A percentile compares a stretch with the other conserved stretches of the same genome.
These are phyloP conservation scores for Botrytis pseudocinerea DNA, from an alignment of 2,329 filamentous ascomycete species.

Conservation along the genomic window DNA sequence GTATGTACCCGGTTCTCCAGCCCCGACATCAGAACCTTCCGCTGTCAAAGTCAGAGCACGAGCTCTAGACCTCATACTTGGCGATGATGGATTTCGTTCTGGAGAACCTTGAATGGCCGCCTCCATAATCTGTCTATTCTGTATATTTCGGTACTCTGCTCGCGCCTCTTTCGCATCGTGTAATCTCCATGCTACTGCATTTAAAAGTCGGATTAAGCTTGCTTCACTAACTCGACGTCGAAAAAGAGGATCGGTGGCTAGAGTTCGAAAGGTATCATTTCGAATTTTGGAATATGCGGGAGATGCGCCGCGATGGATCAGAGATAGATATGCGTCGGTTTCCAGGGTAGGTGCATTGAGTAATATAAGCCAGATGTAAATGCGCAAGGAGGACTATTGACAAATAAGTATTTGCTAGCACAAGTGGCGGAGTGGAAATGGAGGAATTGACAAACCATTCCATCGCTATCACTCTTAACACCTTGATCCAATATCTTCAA, in stretches of 20 bases:
- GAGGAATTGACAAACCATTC: constrained; percentile 62
- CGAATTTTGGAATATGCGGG: constrained; percentile 96
- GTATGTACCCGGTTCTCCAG: constrained; percentile 75
- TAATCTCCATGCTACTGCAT: constrained; percentile 91
- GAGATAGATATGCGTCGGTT: constrained; percentile 83
- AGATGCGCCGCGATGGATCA: constrained; percentile 90
- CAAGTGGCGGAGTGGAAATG: constrained; percentile 4
- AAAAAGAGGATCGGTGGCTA: constrained; percentile 97
- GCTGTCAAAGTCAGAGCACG: constrained; percentile 61
- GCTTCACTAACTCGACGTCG: constrained; percentile 93
- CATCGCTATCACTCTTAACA: constrained; percentile 74
- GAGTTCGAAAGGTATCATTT: constrained; percentile 95
- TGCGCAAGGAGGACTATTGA: constrained; percentile 78
- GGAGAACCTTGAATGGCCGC: constrained; percentile 38
- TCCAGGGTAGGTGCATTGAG: constrained; percentile 82
- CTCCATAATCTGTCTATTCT: constrained; percentile 29
- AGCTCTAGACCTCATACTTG: constrained; percentile 46
- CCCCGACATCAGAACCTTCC: constrained; percentile 62
- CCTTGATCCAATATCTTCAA: constrained; percentile 74
- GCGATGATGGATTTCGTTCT: constrained; percentile 34
- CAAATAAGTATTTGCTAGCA: constrained; percentile 28
- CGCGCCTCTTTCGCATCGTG: constrained; percentile 67
- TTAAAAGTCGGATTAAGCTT: constrained; percentile 88
- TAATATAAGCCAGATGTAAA: constrained; percentile 95
- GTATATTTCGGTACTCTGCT: constrained; percentile 24